Base-by-base conservation (phyloP, 768 basidiomycete species). In the Ramaria sp. region DNA sequence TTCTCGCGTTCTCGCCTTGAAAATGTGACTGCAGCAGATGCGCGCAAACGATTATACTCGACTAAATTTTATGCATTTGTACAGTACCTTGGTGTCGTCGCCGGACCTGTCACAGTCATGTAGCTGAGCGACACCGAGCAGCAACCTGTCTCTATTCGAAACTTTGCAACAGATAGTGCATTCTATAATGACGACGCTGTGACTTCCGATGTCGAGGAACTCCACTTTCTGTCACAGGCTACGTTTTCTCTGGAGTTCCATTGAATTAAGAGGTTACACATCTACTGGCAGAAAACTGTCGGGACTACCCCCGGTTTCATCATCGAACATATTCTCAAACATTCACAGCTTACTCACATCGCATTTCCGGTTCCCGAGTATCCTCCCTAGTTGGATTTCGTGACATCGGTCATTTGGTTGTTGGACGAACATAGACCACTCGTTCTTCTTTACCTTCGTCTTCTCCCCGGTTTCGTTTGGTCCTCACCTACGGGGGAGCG, bases 121-220 rank as follows among this genome's bases (percentile, higher is more conserved):
- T 10, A 7, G 9, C 13, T 31, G 19, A n/a, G 22, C 41, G 42
- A 42, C 17, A 45, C 22, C 4, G 11, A 27, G 11, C 6, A 19
- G 27, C 22, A 20, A 24, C 53, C 41, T 15, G 27, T 19, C 42
- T 43, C 42, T 43, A 22, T 54, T 46, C 37, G n/a, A 7, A 54
- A 54, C 42, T 54, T 54, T 30, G 53, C 53, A 24, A 46, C 38
- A 24, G 53, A 54, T 12, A 46, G 53, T 43, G 31, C 45, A n/a
- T 42, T 43, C 34, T 43, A 45, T 22, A 9, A 39, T 31, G 41
- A 19, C 7, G 22, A 22, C 7, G 53, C 45, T 19, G 24, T 17
- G 22, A 30, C 20, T 20, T 34, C 37, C 24, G 31, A 46, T 20
- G 31, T 54, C 37, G 53, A 54, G 27, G 24, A 54, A 33, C 22